phyloP scores from a whole-genome alignment of 495 filamentous ascomycete genomes.

The Annulohypoxylon nitens region DNA sequence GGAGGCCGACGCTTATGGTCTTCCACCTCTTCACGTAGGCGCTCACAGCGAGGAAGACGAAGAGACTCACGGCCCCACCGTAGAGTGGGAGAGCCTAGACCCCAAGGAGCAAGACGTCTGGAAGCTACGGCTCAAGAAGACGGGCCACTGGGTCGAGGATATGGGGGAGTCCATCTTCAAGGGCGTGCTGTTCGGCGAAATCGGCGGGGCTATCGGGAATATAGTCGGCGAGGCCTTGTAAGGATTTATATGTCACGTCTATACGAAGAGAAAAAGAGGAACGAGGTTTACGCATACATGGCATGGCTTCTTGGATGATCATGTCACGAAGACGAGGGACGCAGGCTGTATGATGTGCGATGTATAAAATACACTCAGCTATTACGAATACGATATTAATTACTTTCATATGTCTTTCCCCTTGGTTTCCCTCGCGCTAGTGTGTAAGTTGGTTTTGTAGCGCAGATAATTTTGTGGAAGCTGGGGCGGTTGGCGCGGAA shows the following conservation, averaged over 20 bases:
- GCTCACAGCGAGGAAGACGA: slow-evolving; percentile 59
- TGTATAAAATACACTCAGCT: slow-evolving; percentile 31
- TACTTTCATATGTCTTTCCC: neutral
- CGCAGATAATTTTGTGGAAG: too few species aligned
- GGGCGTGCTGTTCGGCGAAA: slow-evolving; percentile 80
- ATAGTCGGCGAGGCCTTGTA: slow-evolving; percentile 57
- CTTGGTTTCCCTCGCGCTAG: too few species aligned
- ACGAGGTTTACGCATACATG: neutral
- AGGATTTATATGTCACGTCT: slow-evolving; percentile 13
- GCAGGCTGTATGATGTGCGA: slow-evolving; percentile 37
- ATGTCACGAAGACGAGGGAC: slow-evolving; percentile 45
- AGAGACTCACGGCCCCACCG: slow-evolving; percentile 56
- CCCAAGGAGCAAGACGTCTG: slow-evolving; percentile 70
- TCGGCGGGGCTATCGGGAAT: slow-evolving; percentile 68
- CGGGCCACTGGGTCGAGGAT: slow-evolving; percentile 78
- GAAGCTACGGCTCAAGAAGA: slow-evolving; percentile 75
- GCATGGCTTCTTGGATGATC: slow-evolving; percentile 11
- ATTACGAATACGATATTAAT: slow-evolving; percentile 33
- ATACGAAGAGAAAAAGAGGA: slow-evolving; percentile 21
- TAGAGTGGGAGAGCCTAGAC: slow-evolving; percentile 75
- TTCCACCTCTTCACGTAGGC: slow-evolving; percentile 49
- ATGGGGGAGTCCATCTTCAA: slow-evolving; percentile 80
- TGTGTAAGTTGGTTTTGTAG: too few species aligned
- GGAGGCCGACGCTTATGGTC: slow-evolving; percentile 37
- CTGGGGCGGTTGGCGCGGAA: too few species aligned